Conservation (phyloP, 441 rosid genomes). For the Croton laevigatus region DNA sequence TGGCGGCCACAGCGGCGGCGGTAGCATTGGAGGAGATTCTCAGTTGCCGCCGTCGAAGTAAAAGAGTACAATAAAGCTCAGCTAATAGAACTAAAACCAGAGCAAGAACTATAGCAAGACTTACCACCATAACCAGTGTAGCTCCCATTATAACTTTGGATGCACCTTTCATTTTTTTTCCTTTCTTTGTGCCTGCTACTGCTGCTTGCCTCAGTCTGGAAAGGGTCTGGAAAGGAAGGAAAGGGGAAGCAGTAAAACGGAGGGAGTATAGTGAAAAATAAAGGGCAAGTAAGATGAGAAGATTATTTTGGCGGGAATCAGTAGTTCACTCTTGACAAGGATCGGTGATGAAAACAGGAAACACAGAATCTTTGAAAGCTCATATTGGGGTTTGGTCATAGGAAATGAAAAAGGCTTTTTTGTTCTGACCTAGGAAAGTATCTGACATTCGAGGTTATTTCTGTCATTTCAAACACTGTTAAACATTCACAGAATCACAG, state of each 20-base stretch:
- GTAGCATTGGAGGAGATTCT: conserved; percentile 23
- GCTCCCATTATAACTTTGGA: conserved; percentile 86
- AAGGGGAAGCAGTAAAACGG: conserved; percentile 1
- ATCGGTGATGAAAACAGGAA: conserved; percentile 10
- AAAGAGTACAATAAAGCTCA: conserved; percentile 81
- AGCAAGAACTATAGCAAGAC: conserved; percentile 65
- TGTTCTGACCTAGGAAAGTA: conserved; percentile 10
- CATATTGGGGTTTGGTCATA: background rate
- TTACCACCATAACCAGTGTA: conserved; percentile 70
- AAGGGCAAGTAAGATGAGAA: background rate
- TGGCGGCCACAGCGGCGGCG: conserved; percentile 1
- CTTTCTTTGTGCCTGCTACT: background rate
- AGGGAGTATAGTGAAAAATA: conserved; percentile 25
- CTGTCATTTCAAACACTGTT: conserved; percentile 16
- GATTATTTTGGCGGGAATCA: conserved; percentile 57
- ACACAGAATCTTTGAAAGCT: conserved; percentile 27
- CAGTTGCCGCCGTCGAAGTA: conserved; percentile 51
- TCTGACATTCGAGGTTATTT: conserved; percentile 21
- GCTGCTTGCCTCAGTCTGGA: background rate
- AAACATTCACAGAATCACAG: background rate
- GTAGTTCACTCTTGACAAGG: conserved; percentile 24
- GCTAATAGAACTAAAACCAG: conserved; percentile 69
- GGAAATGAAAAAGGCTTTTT: conserved; percentile 24
- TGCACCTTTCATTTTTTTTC: conserved; percentile 56
- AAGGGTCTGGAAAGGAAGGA: conserved; percentile 5